These are phyloP conservation scores for Psidium guajava DNA, from an alignment of 345 rosid species.

Conservation along the genomic window DNA sequence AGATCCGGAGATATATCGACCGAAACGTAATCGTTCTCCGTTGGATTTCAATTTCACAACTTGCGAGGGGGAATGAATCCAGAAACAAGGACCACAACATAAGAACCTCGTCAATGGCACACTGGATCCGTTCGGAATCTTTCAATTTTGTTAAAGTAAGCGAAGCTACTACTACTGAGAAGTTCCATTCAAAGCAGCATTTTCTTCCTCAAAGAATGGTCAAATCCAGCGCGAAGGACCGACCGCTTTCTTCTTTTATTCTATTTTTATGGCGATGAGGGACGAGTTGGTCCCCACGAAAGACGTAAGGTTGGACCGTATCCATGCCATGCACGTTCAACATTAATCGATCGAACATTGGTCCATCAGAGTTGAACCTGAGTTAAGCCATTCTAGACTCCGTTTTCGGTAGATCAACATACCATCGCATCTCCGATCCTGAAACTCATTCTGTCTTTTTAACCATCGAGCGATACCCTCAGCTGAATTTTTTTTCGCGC, in stretches of 20 bases:
- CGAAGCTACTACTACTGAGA: neutral
- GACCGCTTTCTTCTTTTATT: neutral
- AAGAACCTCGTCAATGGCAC: neutral
- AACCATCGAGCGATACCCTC: neutral
- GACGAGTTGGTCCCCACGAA: neutral
- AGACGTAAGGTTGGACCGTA: neutral
- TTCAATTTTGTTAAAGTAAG: neutral
- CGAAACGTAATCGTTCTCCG: neutral
- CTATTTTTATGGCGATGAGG: neutral
- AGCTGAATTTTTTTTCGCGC: neutral
- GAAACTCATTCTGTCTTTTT: neutral
- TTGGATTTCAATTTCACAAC: neutral
- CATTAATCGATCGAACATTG: neutral
- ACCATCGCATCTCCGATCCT: neutral
- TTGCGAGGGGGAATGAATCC: neutral
- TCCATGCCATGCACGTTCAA: neutral
- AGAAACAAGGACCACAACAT: neutral
- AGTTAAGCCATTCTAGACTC: neutral
- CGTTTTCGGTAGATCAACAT: neutral
- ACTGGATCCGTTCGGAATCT: neutral
- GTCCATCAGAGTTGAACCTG: neutral
- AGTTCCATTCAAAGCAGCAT: neutral
- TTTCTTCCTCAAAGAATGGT: neutral
- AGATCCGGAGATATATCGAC: neutral
- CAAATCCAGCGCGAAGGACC: neutral